A percentile compares a stretch with the other conserved stretches of the same genome.
Conservation (phyloP, 2,329 filamentous ascomycete genomes). For the Aspergillus luchuensis region DNA sequence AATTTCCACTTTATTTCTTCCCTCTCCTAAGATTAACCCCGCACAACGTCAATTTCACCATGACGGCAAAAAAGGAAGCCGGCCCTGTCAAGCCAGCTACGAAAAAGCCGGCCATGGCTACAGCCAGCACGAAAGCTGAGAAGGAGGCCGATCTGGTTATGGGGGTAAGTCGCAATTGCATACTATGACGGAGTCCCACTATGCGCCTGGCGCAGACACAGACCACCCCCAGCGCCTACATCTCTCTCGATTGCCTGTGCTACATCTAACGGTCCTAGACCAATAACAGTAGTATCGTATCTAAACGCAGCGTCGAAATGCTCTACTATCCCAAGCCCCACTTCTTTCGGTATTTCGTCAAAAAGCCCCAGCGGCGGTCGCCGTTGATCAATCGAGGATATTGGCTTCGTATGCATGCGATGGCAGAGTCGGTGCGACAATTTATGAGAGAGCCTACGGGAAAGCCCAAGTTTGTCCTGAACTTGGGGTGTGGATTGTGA, state of each 20-base stretch:
- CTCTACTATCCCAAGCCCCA: slow-evolving; percentile 81
- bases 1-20: slow-evolving; percentile 8
- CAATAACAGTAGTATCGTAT: slow-evolving; percentile 89
- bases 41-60: slow-evolving; percentile 1
- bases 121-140: slow-evolving; percentile 32
- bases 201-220: slow-evolving; percentile 8
- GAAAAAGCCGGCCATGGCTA: slow-evolving; percentile 24
- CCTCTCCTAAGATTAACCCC: not conserved
- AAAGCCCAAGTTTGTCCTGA: slow-evolving; percentile 72
- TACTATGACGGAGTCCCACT: not conserved
- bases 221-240: slow-evolving; percentile 3
- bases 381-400: slow-evolving; percentile 90
- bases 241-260: not conserved
- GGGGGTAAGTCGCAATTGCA: slow-evolving; percentile 45
- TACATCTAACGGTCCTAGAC: slow-evolving; percentile 55
- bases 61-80: slow-evolving; percentile 3
- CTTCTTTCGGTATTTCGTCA: slow-evolving; percentile 86
- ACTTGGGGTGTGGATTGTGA: slow-evolving; percentile 88
- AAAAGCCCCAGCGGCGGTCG: slow-evolving; percentile 77
- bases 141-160: slow-evolving; percentile 57
- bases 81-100: slow-evolving; percentile 17
- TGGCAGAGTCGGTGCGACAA: slow-evolving; percentile 71
- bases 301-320: slow-evolving; percentile 88
- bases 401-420: slow-evolving; percentile 79
- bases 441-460: slow-evolving; percentile 65